These are phyloP conservation scores for Colletotrichum eleusines DNA, from an alignment of 2,329 filamentous ascomycete genomes.

Conservation along the genomic window DNA sequence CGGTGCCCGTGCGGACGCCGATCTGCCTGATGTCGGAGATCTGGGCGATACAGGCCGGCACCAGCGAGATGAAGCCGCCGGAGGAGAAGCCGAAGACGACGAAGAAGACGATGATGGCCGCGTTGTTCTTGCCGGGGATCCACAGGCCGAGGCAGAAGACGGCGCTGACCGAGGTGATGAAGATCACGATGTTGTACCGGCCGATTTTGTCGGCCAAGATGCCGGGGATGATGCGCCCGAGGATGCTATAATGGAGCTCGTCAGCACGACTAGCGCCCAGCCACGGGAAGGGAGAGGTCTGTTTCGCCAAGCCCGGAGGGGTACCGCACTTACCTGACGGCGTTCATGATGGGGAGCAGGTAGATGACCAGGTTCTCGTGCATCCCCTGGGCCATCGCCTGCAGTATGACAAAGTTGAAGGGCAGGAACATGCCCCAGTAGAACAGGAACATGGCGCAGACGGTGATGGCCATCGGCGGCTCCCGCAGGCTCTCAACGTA, in stretches of 20 bases:
- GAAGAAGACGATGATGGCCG: conserved; percentile 72
- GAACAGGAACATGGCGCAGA: conserved; percentile 65
- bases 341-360: conserved; percentile 69
- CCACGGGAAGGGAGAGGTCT: no score
- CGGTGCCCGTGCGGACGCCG: conserved; percentile 74
- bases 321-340: conserved; percentile 56
- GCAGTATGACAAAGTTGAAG: conserved; percentile 65
- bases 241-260: conserved; percentile 52
- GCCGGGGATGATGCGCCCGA: conserved; percentile 65
- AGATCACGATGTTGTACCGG: conserved; percentile 62
- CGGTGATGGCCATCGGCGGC: conserved; percentile 56
- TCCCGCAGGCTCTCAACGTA: conserved; percentile 63
- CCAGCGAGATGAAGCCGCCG: conserved; percentile 74
- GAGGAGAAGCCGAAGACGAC: conserved; percentile 78
- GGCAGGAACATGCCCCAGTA: conserved; percentile 67
- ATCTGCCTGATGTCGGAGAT: conserved; percentile 78
- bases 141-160: conserved; percentile 61
- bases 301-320: background rate
- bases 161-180: conserved; percentile 63
- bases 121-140: conserved; percentile 62
- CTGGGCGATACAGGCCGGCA: conserved; percentile 75
- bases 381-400: conserved; percentile 60
- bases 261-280: background rate
- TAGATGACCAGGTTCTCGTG: conserved; percentile 57
- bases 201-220: conserved; percentile 60